Evolutionary conservation across 345 rosid species (phyloP).

Genomic region (Hypericum androsaemum): DNA sequence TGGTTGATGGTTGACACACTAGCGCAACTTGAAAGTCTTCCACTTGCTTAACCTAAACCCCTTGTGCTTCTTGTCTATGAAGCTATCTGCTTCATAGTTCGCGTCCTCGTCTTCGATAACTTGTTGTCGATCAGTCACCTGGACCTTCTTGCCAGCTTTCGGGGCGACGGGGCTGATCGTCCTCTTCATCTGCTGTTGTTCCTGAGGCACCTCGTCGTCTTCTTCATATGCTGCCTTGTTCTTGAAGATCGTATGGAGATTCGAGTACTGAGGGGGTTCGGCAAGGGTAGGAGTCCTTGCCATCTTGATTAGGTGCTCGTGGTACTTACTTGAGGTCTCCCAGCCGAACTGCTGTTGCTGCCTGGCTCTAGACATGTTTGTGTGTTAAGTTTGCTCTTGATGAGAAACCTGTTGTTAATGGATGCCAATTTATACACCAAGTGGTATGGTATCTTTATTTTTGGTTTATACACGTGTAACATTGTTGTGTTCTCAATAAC

Average conservation of each 20-base stretch:
- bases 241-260: constrained; percentile 29
- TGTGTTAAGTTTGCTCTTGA: background rate
- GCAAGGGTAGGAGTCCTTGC: constrained; percentile 22
- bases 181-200: background rate
- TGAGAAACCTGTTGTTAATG: background rate
- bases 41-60: constrained; percentile 32
- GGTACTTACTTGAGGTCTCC: constrained; percentile 30
- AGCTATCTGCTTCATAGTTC: constrained; percentile 23
- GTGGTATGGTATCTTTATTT: too few relatives aligned
- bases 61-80: constrained; percentile 28
- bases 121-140: constrained; percentile 18
- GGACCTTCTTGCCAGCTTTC: constrained; percentile 32
- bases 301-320: constrained; percentile 17
- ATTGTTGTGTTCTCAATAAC: too few relatives aligned
- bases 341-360: constrained; percentile 10
- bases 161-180: background rate
- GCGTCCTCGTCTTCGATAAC: constrained; percentile 8
- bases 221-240: constrained; percentile 9
- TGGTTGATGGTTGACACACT: background rate
- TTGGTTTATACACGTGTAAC: too few relatives aligned
- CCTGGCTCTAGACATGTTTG: constrained; percentile 7
- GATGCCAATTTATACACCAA: constrained; percentile 22
- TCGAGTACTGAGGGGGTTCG: constrained; percentile 36
- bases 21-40: constrained; percentile 27
- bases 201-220: constrained; percentile 5